Evolutionary conservation across 495 filamentous ascomycete genomes (phyloP).

Genomic region (Astrocystis sublimbata): DNA sequence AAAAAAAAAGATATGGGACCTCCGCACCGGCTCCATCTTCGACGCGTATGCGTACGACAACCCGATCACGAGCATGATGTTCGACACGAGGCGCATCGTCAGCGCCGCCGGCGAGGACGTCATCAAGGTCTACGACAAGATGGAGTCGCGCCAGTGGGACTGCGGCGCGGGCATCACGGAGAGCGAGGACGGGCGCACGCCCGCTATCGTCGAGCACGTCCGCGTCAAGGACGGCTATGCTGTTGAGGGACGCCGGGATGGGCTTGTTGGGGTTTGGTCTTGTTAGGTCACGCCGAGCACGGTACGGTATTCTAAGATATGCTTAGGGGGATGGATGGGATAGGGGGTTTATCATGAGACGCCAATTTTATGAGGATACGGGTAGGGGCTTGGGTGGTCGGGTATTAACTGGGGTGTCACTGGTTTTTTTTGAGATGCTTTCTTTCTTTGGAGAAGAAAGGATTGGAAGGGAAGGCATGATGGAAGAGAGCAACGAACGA

Average conservation of each 20-base stretch:
- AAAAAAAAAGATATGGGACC: constrained; percentile 85
- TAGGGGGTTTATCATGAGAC: too few relatives aligned
- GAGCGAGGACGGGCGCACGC: constrained; percentile 59
- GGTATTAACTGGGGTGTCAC: too few relatives aligned
- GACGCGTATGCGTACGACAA: constrained; percentile 96
- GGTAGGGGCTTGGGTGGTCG: too few relatives aligned
- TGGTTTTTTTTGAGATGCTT: too few relatives aligned
- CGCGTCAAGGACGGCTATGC: constrained; percentile 93
- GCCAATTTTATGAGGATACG: too few relatives aligned
- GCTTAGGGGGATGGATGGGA: background rate
- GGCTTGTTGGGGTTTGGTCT: constrained; percentile 88
- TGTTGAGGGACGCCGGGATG: constrained; percentile 85
- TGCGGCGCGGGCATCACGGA: constrained; percentile 78
- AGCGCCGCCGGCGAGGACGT: constrained; percentile 88
- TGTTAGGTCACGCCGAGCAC: constrained; percentile 51
- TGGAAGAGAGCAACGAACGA: too few relatives aligned
- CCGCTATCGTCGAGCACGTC: constrained; percentile 80
- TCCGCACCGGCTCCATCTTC: constrained; percentile 91
- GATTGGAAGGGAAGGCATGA: too few relatives aligned
- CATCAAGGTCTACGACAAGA: constrained; percentile 97
- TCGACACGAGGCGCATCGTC: constrained; percentile 88
- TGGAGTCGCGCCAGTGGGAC: constrained; percentile 94
- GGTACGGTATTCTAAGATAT: background rate
- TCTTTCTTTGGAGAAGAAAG: too few relatives aligned
- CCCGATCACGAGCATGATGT: constrained; percentile 96